Evolutionary conservation across 371 early-diverging fungal species (phyloP), one percentile per base, ranked within the genome.

Genomic region (Basidiobolus meristosporus): DNA sequence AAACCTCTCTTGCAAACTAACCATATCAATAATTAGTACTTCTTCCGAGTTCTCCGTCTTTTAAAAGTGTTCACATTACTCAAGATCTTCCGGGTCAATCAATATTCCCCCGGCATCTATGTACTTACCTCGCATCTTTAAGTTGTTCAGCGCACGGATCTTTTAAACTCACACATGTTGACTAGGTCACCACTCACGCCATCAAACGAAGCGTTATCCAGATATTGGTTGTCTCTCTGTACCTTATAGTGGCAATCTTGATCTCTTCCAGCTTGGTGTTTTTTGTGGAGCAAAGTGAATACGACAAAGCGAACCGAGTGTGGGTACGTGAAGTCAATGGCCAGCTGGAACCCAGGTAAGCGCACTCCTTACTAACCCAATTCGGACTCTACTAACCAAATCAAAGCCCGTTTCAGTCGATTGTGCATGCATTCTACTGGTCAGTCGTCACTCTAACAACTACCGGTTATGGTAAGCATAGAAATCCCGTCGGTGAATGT

Each of bases 321-420:
- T 60, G 60, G 60, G 18, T 18, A 5, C 18, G 18, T 12, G 16
- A 34, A 7, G 34, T 34, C 34, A n/a, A 34, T 34, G 34, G 34
- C 12, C 14, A 4, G 12, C 16, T 34, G 14, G 18, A 16, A 14
- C 7, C 18, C 12, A 34, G n/a, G n/a, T n/a, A n/a, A n/a, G n/a
- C n/a, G n/a, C n/a, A n/a, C n/a, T n/a, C n/a, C n/a, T n/a, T n/a
- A n/a, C n/a, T n/a, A n/a, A n/a, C n/a, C n/a, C n/a, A n/a, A n/a
- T n/a, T n/a, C n/a, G n/a, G n/a, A n/a, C n/a, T n/a, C n/a, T n/a
- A n/a, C n/a, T n/a, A 44, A 0, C 3, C 7, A 0, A 55, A 61
- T 36, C 29, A 31, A 35, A 63, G 63, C 16, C 63, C 63, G 18
- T 62, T 54, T 22, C 63, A 62, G 36, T 60, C 60, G 37, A 45